A percentile compares a stretch with the other conserved stretches of the same genome.
phyloP scores from a whole-genome alignment of 2,329 filamentous ascomycete species.

The Aspergillus chevalieri region DNA sequence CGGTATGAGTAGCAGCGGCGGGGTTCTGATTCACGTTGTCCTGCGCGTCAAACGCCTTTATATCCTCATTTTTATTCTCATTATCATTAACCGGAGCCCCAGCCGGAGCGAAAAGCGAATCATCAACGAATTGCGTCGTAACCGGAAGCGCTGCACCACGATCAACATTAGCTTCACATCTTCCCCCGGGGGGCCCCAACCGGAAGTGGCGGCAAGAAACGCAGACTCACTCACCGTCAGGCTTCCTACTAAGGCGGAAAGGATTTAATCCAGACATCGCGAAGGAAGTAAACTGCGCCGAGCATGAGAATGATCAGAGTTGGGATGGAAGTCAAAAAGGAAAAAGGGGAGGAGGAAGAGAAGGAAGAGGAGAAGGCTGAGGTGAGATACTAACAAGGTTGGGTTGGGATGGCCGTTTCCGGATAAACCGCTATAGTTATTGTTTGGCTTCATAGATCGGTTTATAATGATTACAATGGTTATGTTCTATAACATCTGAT shows the following conservation, averaged over 20 bases:
- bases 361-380: slow-evolving; percentile 5
- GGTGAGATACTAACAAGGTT: background rate
- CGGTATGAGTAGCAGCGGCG: slow-evolving; percentile 2
- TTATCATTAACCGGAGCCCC: no score
- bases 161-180: no score
- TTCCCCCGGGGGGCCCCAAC: background rate
- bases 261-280: slow-evolving; percentile 47
- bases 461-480: background rate
- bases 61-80: no score
- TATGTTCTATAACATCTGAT: background rate
- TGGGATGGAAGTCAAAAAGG: slow-evolving; percentile 12
- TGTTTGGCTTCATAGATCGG: background rate
- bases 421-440: background rate
- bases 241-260: slow-evolving; percentile 41
- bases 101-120: no score
- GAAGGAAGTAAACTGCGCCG: slow-evolving; percentile 19
- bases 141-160: no score
- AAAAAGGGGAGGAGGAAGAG: slow-evolving; percentile 5
- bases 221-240: slow-evolving; percentile 23
- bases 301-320: slow-evolving; percentile 22
- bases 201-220: background rate
- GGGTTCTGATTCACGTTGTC: no score
- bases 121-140: no score
- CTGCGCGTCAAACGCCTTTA: no score
- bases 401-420: background rate